Conservation (phyloP, 1,284 basidiomycete genomes). For the Heterobasidion occidentale region DNA sequence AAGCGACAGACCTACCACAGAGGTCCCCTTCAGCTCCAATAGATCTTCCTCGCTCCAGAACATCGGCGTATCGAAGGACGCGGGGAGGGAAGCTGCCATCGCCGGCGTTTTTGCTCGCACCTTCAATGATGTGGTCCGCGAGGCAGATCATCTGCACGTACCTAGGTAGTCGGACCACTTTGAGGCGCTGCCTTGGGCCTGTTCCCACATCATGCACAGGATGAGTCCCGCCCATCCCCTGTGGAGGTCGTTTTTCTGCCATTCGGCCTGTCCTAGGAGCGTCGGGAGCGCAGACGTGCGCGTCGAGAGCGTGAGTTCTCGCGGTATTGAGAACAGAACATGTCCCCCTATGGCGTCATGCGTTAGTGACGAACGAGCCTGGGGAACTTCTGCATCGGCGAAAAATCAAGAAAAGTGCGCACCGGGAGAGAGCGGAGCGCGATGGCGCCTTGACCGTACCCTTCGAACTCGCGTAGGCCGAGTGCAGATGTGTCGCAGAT, state of each 20-base stretch:
- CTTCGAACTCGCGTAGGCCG: constrained; percentile 14
- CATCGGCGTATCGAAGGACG: constrained; percentile 85
- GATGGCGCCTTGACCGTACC: constrained; percentile 63
- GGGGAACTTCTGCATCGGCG: neutral
- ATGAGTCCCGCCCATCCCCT: constrained; percentile 86
- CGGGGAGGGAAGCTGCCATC: constrained; percentile 55
- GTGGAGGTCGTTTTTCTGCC: constrained; percentile 52
- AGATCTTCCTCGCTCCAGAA: constrained; percentile 83
- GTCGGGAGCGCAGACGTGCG: constrained; percentile 63
- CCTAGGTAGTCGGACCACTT: constrained; percentile 68
- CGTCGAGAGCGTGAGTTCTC: constrained; percentile 71
- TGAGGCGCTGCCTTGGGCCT: constrained; percentile 46
- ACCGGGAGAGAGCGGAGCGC: constrained; percentile 70
- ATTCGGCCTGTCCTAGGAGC: constrained; percentile 50
- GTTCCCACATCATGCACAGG: constrained; percentile 94
- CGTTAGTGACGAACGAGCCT: neutral
- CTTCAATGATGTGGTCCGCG: neutral
- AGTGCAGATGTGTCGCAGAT: constrained; percentile 9
- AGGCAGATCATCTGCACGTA: constrained; percentile 21
- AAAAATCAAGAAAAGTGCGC: constrained; percentile 16
- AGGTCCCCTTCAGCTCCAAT: constrained; percentile 74
- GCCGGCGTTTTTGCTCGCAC: neutral
- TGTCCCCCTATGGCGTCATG: constrained; percentile 43
- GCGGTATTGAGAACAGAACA: constrained; percentile 80
- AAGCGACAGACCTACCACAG: constrained; percentile 67